phyloP scores from a whole-genome alignment of 225 moss, liverwort and hornwort genomes.

The Pseudisothecium myosuroides region DNA sequence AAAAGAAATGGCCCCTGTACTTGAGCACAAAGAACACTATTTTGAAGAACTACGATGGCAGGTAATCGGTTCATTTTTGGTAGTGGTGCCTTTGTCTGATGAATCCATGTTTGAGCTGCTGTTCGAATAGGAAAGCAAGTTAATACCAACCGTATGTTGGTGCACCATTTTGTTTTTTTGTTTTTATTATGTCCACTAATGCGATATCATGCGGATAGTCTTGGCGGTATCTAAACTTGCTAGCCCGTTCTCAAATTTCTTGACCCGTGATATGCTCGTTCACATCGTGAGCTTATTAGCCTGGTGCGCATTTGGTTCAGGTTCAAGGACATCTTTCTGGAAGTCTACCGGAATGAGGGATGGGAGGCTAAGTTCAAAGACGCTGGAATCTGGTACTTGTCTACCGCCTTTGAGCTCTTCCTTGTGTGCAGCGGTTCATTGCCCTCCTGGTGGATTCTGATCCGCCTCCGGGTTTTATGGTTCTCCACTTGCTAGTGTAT shows the following conservation, averaged over 20 bases:
- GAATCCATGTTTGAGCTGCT: neutral
- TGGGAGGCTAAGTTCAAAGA: conserved; percentile 77
- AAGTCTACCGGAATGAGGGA: conserved; percentile 46
- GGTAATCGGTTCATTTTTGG: conserved; percentile 5
- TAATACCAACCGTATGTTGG: neutral
- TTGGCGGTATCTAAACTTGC: neutral
- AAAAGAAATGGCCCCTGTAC: conserved; percentile 86
- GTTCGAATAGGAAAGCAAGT: neutral
- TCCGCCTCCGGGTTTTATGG: neutral
- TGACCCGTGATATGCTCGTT: neutral
- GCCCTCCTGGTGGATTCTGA: neutral
- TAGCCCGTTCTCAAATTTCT: neutral
- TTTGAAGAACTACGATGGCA: conserved; percentile 92
- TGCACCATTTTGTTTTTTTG: neutral
- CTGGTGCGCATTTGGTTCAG: conserved; percentile 19
- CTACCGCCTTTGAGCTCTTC: neutral
- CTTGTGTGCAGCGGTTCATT: neutral
- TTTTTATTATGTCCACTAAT: neutral
- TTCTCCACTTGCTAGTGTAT: neutral
- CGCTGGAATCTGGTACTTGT: conserved; percentile 67
- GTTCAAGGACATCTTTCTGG: conserved; percentile 93
- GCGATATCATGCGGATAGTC: no score
- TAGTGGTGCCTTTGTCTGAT: neutral
- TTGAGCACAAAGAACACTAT: conserved; percentile 96
- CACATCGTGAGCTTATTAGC: neutral